A percentile compares a stretch with the other conserved stretches of the same genome.
Conservation (phyloP, 164 flowering plant species). For the Sextonia rubra region DNA sequence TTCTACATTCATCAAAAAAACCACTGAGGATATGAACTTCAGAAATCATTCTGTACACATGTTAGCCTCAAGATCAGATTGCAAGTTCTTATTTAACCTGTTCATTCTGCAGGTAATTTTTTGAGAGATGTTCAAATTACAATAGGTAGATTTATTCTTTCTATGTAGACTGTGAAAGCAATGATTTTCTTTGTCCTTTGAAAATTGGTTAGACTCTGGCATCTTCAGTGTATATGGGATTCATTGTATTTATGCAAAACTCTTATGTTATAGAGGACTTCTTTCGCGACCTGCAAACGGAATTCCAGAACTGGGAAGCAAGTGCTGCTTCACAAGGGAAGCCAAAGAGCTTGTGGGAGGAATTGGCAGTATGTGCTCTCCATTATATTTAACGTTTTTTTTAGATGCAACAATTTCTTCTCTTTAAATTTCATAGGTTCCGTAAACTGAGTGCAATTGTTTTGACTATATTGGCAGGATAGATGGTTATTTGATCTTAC, state of each 20-base stretch:
- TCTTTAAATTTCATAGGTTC: too few relatives aligned
- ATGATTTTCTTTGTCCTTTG: slow-evolving; percentile 11
- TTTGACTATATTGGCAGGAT: too few relatives aligned
- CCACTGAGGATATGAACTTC: slow-evolving; percentile 4
- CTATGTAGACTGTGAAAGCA: slow-evolving; percentile 6
- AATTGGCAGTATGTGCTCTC: slow-evolving; percentile 61
- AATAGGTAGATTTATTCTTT: slow-evolving; percentile 65
- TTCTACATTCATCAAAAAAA: not conserved
- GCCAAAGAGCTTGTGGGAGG: slow-evolving; percentile 96
- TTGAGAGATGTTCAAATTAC: slow-evolving; percentile 87
- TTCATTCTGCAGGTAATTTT: slow-evolving; percentile 88
- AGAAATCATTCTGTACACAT: slow-evolving; percentile 1
- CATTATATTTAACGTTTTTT: not conserved
- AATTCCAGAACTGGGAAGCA: slow-evolving; percentile 82
- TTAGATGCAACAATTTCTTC: too few relatives aligned
- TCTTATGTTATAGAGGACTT: slow-evolving; percentile 60
- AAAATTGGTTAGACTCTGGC: slow-evolving; percentile 5
- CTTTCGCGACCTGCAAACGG: slow-evolving; percentile 80
- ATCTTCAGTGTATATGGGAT: slow-evolving; percentile 1
- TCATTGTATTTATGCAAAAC: not conserved
- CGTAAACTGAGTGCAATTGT: too few relatives aligned
- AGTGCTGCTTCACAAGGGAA: slow-evolving; percentile 63
- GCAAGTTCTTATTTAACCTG: slow-evolving; percentile 45
- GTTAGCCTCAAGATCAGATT: slow-evolving; percentile 16
- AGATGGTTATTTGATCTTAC: too few relatives aligned